A percentile compares a stretch with the other conserved stretches of the same genome.
Conservation (phyloP, 257 asterid genomes). For the Lycium barbarum region DNA sequence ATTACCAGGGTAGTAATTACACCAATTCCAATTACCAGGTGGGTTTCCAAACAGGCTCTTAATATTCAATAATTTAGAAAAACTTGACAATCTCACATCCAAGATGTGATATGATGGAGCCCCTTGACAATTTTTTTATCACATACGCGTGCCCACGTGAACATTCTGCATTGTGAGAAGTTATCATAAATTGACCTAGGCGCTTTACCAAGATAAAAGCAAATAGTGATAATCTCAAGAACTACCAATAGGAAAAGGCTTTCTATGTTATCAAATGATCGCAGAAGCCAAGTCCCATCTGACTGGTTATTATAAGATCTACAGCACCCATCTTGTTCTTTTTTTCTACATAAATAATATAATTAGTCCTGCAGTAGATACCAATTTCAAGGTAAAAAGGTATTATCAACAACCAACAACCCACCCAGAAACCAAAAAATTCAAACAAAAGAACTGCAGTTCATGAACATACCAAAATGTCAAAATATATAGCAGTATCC, state of each 20-base stretch:
- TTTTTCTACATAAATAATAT: not conserved
- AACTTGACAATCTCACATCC: not conserved
- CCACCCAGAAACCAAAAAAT: not conserved
- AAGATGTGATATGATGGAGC: not conserved
- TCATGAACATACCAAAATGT: constrained; percentile 68
- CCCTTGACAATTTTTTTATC: not conserved
- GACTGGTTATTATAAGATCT: not conserved
- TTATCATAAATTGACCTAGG: not conserved
- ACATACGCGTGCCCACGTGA: not conserved
- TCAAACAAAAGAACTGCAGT: constrained; percentile 25
- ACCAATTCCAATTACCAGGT: no score
- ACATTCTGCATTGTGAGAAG: not conserved
- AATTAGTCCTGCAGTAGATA: not conserved
- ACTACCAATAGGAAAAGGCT: not conserved
- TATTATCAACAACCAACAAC: not conserved
- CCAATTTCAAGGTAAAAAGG: not conserved
- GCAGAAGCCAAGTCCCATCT: not conserved
- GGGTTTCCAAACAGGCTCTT: not conserved
- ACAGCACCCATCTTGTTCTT: not conserved
- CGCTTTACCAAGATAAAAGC: not conserved
- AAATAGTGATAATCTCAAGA: not conserved
- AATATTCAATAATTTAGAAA: not conserved
- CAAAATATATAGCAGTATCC: constrained; percentile 82
- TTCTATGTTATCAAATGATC: constrained; percentile 1
- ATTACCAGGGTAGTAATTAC: no score